These are phyloP conservation scores for Solanum hybrid DNA, from an alignment of 305 asterid genomes.

Conservation along the genomic window DNA sequence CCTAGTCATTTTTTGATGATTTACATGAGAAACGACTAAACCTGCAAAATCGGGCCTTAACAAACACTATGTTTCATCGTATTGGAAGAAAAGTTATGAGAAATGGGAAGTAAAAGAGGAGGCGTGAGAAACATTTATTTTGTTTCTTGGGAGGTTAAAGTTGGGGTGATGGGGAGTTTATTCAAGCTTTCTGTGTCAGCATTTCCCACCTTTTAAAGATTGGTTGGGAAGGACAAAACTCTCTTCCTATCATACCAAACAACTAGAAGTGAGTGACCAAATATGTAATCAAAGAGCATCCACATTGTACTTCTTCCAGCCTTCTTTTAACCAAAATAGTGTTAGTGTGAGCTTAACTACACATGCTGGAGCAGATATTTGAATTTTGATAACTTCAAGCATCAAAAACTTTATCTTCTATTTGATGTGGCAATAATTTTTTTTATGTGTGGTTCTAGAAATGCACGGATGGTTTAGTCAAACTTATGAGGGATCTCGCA, in stretches of 20 bases:
- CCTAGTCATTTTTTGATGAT: not conserved
- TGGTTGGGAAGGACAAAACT: not conserved
- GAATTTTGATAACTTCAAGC: not conserved
- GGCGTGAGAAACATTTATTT: not conserved
- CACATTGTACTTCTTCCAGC: not conserved
- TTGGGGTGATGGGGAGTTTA: not conserved
- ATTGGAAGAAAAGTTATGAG: not conserved
- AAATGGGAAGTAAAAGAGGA: not conserved
- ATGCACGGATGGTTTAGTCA: slow-evolving; percentile 89
- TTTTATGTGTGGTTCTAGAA: slow-evolving; percentile 46
- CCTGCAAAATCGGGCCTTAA: not conserved
- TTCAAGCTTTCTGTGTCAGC: not conserved
- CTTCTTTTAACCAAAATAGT: not conserved
- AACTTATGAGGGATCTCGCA: slow-evolving; percentile 79
- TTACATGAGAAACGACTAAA: not conserved
- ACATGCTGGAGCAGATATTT: not conserved
- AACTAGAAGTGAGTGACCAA: not conserved
- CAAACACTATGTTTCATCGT: not conserved
- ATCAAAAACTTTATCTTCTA: not conserved
- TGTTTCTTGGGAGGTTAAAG: slow-evolving; percentile 1
- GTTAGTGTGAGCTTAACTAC: not conserved
- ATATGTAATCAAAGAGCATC: not conserved
- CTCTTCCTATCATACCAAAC: not conserved
- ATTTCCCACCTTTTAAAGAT: not conserved
- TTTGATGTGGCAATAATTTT: not conserved